Conservation (phyloP, 108 stramenopile species). For the Skeletonema potamos region DNA sequence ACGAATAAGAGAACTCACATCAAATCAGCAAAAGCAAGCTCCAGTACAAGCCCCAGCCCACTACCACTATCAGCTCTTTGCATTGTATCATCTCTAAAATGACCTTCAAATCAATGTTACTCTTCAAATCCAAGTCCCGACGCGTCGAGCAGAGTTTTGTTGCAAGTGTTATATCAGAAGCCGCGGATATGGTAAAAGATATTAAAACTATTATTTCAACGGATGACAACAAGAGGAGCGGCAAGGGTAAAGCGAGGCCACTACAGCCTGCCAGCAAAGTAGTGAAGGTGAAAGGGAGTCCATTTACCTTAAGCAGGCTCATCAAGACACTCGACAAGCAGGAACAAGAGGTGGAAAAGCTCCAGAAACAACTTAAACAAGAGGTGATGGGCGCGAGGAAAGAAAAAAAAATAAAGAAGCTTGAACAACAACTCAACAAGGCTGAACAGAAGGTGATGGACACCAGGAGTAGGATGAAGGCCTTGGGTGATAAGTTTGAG, state of each 20-base stretch:
- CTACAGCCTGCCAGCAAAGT: too few species aligned
- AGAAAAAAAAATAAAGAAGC: not conserved
- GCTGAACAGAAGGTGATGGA: not conserved
- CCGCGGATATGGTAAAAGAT: not conserved
- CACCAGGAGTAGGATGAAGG: not conserved
- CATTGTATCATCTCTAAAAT: too few species aligned
- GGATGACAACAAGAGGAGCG: not conserved
- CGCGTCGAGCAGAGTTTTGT: too few species aligned
- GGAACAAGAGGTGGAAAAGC: not conserved
- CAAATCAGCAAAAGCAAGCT: too few species aligned
- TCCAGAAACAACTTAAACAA: not conserved
- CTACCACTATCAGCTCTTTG: too few species aligned
- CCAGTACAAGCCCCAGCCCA: too few species aligned
- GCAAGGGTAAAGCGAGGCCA: too few species aligned
- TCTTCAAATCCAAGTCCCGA: too few species aligned
- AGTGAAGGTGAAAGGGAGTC: not conserved
- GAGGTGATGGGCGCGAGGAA: not conserved
- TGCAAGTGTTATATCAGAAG: not conserved
- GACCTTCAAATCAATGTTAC: too few species aligned
- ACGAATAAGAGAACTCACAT: too few species aligned
- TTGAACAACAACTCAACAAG: not conserved
- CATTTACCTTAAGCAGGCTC: not conserved
- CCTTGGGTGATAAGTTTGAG: slow-evolving; percentile 10
- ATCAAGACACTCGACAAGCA: not conserved
- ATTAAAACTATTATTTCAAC: not conserved